phyloP scores from a whole-genome alignment of 1,284 basidiomycete species.

The Puccinia triticina region DNA sequence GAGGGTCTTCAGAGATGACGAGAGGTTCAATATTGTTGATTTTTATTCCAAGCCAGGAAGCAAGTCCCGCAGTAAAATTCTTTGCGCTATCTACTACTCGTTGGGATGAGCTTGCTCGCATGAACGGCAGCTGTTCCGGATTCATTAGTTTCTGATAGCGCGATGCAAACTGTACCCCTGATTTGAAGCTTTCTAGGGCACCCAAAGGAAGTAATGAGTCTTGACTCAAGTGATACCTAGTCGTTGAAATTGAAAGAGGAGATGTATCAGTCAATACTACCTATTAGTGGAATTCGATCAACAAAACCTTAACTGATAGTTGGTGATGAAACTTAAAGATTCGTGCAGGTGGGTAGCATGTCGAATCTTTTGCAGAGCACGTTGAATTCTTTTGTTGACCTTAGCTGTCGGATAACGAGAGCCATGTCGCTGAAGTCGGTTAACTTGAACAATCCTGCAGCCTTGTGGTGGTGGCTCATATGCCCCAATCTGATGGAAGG shows the following conservation, averaged over 20 bases:
- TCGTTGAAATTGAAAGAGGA: background rate
- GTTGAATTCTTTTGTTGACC: background rate
- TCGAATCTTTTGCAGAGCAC: conserved; percentile 13
- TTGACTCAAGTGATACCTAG: conserved; percentile 13
- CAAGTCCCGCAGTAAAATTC: conserved; percentile 16
- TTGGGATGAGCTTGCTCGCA: conserved; percentile 34
- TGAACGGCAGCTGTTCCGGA: conserved; percentile 1
- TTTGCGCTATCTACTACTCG: conserved; percentile 31
- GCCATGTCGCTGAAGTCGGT: conserved; percentile 43
- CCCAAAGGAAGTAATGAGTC: conserved; percentile 27
- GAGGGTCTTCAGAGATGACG: conserved; percentile 28
- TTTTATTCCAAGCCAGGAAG: background rate
- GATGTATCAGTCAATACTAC: background rate
- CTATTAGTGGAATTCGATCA: background rate
- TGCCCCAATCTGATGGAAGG: conserved; percentile 23
- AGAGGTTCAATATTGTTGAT: background rate
- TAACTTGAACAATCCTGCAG: conserved; percentile 18
- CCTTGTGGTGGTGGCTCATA: conserved; percentile 2
- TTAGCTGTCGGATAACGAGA: conserved; percentile 38
- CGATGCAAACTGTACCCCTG: conserved; percentile 27
- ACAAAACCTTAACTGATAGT: conserved; percentile 22
- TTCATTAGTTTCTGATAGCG: conserved; percentile 20
- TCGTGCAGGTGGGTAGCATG: background rate
- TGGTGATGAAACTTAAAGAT: conserved; percentile 10
- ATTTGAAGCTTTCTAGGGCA: conserved; percentile 29